Conservation (phyloP, 208 protist species). For the Trypanosoma scelopori region DNA sequence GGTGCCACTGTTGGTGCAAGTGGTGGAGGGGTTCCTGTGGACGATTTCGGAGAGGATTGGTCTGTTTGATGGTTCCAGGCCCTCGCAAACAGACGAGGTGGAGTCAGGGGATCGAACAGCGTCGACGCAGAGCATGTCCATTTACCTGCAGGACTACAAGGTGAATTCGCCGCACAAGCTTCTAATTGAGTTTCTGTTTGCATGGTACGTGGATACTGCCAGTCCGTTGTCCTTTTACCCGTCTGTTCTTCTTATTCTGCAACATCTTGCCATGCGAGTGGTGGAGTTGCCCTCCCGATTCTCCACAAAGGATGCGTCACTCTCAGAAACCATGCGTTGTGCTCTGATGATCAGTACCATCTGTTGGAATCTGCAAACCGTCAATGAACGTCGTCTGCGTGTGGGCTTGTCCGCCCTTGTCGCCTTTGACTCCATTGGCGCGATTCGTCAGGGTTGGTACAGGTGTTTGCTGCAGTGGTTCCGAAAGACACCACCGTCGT, state of each 20-base stretch:
- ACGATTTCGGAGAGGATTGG: slow-evolving; percentile 60
- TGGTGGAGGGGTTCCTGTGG: slow-evolving; percentile 69
- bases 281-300: slow-evolving; percentile 48
- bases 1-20: slow-evolving; percentile 49
- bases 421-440: slow-evolving; percentile 61
- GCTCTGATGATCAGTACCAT: slow-evolving; percentile 64
- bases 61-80: slow-evolving; percentile 69
- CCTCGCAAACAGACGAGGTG: slow-evolving; percentile 53
- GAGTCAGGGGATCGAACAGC: slow-evolving; percentile 44
- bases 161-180: slow-evolving; percentile 69
- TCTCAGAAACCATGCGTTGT: slow-evolving; percentile 76
- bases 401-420: slow-evolving; percentile 39
- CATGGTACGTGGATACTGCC: slow-evolving; percentile 55
- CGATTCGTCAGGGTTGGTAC: slow-evolving; percentile 77
- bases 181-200: slow-evolving; percentile 66
- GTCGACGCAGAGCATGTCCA: slow-evolving; percentile 22
- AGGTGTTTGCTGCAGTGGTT: slow-evolving; percentile 81
- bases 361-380: slow-evolving; percentile 46
- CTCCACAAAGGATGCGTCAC: slow-evolving; percentile 76
- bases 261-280: slow-evolving; percentile 48
- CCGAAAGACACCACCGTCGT: slow-evolving; percentile 68
- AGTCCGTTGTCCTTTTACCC: slow-evolving; percentile 48
- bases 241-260: slow-evolving; percentile 58
- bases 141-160: slow-evolving; percentile 35
- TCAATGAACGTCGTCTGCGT: slow-evolving; percentile 51